Percentiles rank a stretch among this genome's conserved stretches.
Evolutionary conservation across 1,139 yeast species (phyloP).

Genomic region (Debaryomyces coudertii): DNA sequence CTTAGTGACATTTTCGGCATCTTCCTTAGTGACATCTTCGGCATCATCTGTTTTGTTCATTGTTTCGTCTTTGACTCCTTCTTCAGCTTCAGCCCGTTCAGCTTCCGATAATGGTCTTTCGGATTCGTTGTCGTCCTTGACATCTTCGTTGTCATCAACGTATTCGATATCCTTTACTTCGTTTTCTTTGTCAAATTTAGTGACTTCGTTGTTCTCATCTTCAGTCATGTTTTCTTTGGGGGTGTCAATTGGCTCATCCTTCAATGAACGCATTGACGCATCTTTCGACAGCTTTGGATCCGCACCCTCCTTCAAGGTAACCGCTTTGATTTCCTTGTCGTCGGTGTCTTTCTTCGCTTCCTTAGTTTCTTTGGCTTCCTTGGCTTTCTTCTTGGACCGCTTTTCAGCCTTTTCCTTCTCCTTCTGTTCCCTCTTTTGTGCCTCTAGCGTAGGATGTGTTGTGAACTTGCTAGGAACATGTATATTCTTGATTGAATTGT

Average conservation of each 20-base stretch:
- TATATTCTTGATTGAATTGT: slow-evolving; percentile 37
- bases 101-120: slow-evolving; percentile 15
- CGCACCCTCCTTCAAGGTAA: neutral
- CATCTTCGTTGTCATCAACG: slow-evolving; percentile 11
- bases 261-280: slow-evolving; percentile 14
- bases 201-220: slow-evolving; percentile 12
- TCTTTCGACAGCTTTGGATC: slow-evolving; percentile 1
- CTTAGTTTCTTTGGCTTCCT: slow-evolving; percentile 1
- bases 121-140: slow-evolving; percentile 14
- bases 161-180: slow-evolving; percentile 9
- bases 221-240: slow-evolving; percentile 15
- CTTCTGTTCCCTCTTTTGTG: slow-evolving; percentile 27
- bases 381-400: slow-evolving; percentile 12
- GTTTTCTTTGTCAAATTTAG: slow-evolving; percentile 15
- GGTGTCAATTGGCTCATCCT: slow-evolving; percentile 18
- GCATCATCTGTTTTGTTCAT: slow-evolving; percentile 12
- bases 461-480: slow-evolving; percentile 48
- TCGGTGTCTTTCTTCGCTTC: slow-evolving; percentile 12
- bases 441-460: slow-evolving; percentile 45
- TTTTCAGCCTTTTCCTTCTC: slow-evolving; percentile 18
- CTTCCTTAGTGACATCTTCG: slow-evolving; percentile 11
- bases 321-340: slow-evolving; percentile 3
- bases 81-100: slow-evolving; percentile 14
- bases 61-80: slow-evolving; percentile 16
- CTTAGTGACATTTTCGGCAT: slow-evolving; percentile 10